A percentile compares a stretch with the other conserved stretches of the same genome.
phyloP scores from a whole-genome alignment of 768 basidiomycete species.

The Obba rivulosa region DNA sequence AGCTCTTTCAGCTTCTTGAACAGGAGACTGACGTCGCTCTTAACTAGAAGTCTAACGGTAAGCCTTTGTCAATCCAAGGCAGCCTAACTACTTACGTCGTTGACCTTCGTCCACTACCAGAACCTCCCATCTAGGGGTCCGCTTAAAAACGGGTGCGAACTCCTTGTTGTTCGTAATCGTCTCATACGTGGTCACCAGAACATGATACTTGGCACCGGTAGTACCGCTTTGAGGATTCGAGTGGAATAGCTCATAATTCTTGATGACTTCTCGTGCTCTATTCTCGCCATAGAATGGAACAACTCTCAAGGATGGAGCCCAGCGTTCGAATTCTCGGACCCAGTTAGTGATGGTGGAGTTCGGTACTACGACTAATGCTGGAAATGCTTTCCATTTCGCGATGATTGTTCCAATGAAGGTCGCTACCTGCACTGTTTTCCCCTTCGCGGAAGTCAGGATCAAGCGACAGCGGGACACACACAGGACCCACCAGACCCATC shows the following conservation, averaged over 20 bases:
- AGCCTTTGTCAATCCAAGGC: slow-evolving; percentile 5
- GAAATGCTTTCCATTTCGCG: slow-evolving; percentile 54
- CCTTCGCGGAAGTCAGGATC: slow-evolving; percentile 35
- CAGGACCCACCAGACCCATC: slow-evolving; percentile 76
- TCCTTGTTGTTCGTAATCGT: slow-evolving; percentile 66
- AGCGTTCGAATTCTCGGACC: slow-evolving; percentile 90
- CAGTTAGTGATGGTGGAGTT: slow-evolving; percentile 96
- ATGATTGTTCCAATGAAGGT: slow-evolving; percentile 72
- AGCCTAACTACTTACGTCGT: slow-evolving; percentile 53
- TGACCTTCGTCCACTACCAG: slow-evolving; percentile 93
- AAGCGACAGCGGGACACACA: no score
- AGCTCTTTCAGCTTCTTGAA: slow-evolving; percentile 82
- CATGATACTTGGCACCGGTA: slow-evolving; percentile 71
- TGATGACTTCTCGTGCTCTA: slow-evolving; percentile 74
- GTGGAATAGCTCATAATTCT: slow-evolving; percentile 77
- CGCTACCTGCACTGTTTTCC: slow-evolving; percentile 90
- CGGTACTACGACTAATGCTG: slow-evolving; percentile 88
- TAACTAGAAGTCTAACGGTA: slow-evolving; percentile 23
- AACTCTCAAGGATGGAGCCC: slow-evolving; percentile 70
- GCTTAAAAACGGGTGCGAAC: slow-evolving; percentile 70
- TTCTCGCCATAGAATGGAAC: slow-evolving; percentile 85
- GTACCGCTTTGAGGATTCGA: slow-evolving; percentile 27
- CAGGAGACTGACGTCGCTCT: slow-evolving; percentile 72
- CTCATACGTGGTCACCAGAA: slow-evolving; percentile 92
- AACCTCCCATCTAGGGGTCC: slow-evolving; percentile 88